These are phyloP conservation scores for Fusarium sp. DNA, from an alignment of 2,329 filamentous ascomycete genomes.

Conservation along the genomic window DNA sequence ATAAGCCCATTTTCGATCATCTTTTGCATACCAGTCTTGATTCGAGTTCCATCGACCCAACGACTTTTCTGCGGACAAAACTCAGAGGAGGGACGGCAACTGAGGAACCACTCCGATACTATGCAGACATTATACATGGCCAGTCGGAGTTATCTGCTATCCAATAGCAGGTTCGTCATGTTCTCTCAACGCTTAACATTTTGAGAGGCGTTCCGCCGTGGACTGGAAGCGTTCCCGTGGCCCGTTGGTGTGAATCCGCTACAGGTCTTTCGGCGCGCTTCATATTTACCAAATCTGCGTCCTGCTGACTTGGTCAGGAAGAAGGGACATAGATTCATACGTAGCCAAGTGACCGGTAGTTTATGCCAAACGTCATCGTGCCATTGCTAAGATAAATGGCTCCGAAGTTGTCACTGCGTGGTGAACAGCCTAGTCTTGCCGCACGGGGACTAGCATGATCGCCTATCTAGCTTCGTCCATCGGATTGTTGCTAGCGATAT, in stretches of 20 bases:
- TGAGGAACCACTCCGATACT: not conserved
- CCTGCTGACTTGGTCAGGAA: not conserved
- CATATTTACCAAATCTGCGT: not conserved
- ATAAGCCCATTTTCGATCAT: not conserved
- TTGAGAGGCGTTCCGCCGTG: not conserved
- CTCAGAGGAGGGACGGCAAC: too few relatives aligned
- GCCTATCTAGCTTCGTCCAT: not conserved
- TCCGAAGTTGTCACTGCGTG: not conserved
- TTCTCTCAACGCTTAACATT: not conserved
- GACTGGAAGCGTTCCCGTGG: not conserved
- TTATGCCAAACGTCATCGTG: not conserved
- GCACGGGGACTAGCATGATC: not conserved
- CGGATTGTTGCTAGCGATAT: not conserved
- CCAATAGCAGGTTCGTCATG: too few relatives aligned
- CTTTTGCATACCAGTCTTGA: constrained; percentile 21
- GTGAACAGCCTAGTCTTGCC: not conserved
- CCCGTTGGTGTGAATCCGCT: not conserved
- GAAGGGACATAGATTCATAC: not conserved
- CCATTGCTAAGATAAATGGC: not conserved
- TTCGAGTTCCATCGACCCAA: constrained; percentile 14
- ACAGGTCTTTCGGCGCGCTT: not conserved
- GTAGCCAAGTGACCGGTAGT: not conserved
- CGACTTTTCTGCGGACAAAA: not conserved
- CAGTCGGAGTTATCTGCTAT: not conserved
- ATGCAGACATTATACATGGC: not conserved